Evolutionary conservation across 441 rosid genomes (phyloP).

Genomic region (Dalechampia spathulata): DNA sequence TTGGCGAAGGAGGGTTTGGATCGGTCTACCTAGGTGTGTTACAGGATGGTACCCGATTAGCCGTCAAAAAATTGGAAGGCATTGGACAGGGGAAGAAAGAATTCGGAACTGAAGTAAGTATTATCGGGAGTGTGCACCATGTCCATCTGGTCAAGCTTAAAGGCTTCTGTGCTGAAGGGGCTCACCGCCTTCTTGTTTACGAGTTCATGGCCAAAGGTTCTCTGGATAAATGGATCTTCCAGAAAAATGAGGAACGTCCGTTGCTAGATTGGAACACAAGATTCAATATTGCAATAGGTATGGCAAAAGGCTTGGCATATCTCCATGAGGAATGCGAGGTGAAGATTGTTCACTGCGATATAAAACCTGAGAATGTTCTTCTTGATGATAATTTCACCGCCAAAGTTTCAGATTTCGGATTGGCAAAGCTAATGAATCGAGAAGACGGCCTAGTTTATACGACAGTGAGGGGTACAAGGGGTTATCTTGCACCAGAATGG

Average conservation of each 20-base stretch:
- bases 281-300: conserved; percentile 75
- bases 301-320: conserved; percentile 90
- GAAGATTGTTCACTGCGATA: conserved; percentile 83
- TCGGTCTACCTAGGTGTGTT: conserved; percentile 13
- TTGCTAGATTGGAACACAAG: conserved; percentile 72
- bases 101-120: conserved; percentile 10
- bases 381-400: conserved; percentile 67
- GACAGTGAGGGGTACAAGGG: conserved; percentile 86
- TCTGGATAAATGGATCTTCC: conserved; percentile 18
- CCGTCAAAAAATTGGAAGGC: conserved; percentile 14
- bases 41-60: conserved; percentile 2
- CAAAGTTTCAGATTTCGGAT: conserved; percentile 91
- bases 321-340: conserved; percentile 83
- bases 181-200: conserved; percentile 13
- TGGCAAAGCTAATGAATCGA: conserved; percentile 86
- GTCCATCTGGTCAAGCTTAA: conserved; percentile 11
- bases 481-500: conserved; percentile 96
- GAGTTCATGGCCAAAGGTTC: conserved; percentile 19
- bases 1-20: conserved; percentile 19
- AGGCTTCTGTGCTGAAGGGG: conserved; percentile 15
- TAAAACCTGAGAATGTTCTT: conserved; percentile 91
- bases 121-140: conserved; percentile 18
- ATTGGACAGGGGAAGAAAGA: conserved; percentile 17
- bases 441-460: conserved; percentile 94
- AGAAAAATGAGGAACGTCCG: conserved; percentile 30